A percentile compares a stretch with the other conserved stretches of the same genome.
Conservation (phyloP, 495 filamentous ascomycete genomes). For the Thermothielavioides terrestris region DNA sequence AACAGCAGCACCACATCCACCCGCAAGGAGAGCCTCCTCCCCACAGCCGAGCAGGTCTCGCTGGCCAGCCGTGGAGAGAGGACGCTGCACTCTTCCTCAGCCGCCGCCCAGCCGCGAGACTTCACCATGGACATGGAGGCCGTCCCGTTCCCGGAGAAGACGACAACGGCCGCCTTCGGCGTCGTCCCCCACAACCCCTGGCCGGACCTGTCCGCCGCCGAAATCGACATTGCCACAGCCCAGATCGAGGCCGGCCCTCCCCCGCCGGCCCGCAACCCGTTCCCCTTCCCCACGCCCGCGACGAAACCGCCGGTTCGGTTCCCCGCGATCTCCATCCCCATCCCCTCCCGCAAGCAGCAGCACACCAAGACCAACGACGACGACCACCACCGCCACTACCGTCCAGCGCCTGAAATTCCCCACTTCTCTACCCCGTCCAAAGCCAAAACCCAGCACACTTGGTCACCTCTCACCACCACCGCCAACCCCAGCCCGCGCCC, state of each 20-base stretch:
- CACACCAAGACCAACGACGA: neutral
- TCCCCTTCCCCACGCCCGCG: neutral
- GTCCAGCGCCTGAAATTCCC: neutral
- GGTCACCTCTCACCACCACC: neutral
- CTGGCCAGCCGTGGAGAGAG: neutral
- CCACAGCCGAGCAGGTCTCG: slow-evolving; percentile 6
- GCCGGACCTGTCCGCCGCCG: slow-evolving; percentile 15
- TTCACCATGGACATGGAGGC: neutral
- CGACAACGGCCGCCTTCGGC: neutral
- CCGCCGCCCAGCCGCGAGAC: neutral
- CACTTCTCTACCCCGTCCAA: neutral
- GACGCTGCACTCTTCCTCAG: neutral
- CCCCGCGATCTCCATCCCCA: neutral
- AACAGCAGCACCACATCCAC: slow-evolving; percentile 1
- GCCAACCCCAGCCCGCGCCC: neutral
- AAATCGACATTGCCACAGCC: slow-evolving; percentile 3
- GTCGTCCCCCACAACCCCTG: slow-evolving; percentile 12
- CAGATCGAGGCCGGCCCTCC: neutral
- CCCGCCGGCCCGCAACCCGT: neutral
- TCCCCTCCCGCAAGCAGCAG: neutral
- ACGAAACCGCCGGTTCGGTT: neutral
- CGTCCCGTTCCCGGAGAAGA: neutral
- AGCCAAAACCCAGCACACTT: neutral
- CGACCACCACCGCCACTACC: neutral
- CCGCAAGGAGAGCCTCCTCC: slow-evolving; percentile 12